A percentile compares a stretch with the other conserved stretches of the same genome.
These are phyloP conservation scores for Leptosphaerulina australis DNA, from an alignment of 2,329 filamentous ascomycete species.

Conservation along the genomic window DNA sequence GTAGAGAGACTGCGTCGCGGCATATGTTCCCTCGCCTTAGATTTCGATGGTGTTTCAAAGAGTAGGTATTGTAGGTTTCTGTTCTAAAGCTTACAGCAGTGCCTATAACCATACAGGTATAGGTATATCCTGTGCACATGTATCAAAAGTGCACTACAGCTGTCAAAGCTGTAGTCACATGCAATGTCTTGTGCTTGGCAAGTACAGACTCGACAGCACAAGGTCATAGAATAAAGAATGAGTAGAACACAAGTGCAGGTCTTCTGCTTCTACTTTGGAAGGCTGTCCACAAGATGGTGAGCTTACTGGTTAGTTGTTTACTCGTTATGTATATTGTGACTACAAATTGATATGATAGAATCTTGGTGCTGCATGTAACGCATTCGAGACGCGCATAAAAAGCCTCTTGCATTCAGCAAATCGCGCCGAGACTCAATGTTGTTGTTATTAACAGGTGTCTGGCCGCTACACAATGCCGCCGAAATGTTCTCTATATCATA, in stretches of 20 bases:
- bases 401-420: constrained; percentile 24
- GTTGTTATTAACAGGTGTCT: constrained; percentile 19
- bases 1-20: not conserved
- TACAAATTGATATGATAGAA: constrained; percentile 23
- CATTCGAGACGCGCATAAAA: constrained; percentile 24
- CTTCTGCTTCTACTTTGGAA: no score
- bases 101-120: not conserved
- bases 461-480: constrained; percentile 35
- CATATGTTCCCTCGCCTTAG: no score
- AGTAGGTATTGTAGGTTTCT: not conserved
- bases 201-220: no score
- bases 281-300: not conserved
- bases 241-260: no score
- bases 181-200: not conserved
- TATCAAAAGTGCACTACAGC: not conserved
- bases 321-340: constrained; percentile 20
- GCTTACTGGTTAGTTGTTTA: constrained; percentile 3
- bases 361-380: constrained; percentile 15
- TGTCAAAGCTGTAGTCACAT: not conserved
- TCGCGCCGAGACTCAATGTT: constrained; percentile 37
- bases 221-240: no score
- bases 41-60: not conserved
- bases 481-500: constrained; percentile 25
- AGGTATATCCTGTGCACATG: not conserved
- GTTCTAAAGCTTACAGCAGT: not conserved